Evolutionary conservation across 192 early-diverging fungal species (phyloP).

Genomic region (Podila clonocystis): DNA sequence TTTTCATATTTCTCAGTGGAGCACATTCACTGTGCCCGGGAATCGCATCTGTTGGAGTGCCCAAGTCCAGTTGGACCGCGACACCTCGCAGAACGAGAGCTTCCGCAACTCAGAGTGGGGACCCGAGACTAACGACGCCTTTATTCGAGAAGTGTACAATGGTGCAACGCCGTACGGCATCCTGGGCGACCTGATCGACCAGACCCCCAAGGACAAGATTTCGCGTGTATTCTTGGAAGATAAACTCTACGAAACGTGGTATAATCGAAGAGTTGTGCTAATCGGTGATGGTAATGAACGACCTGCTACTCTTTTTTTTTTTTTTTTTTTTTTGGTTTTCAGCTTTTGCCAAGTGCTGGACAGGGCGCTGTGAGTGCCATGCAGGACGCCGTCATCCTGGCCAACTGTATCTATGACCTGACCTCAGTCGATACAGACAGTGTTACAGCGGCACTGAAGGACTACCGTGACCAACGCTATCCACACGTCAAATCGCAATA

Average conservation of each 20-base stretch:
- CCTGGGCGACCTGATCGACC: background rate
- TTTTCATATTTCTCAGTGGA: no score
- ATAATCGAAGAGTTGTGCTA: background rate
- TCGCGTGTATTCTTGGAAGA: constrained; percentile 9
- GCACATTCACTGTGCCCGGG: no score
- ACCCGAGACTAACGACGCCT: background rate
- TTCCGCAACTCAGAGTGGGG: background rate
- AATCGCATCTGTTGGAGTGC: no score
- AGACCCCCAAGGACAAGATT: background rate
- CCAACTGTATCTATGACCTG: constrained; percentile 25
- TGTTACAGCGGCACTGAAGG: background rate
- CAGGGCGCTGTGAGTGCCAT: constrained; percentile 44
- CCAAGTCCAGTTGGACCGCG: background rate
- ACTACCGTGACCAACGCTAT: constrained; percentile 6
- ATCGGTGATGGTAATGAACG: background rate
- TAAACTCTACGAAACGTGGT: constrained; percentile 10
- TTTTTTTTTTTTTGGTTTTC: background rate
- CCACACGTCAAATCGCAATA: background rate
- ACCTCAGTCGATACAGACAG: background rate
- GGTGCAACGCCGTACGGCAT: no score
- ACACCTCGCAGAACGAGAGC: background rate
- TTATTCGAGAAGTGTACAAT: no score
- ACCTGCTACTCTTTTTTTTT: no score
- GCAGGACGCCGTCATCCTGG: constrained; percentile 39
- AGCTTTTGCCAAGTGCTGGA: constrained; percentile 39